phyloP scores from a whole-genome alignment of 495 filamentous ascomycete genomes.

The Podospora appendiculata region DNA sequence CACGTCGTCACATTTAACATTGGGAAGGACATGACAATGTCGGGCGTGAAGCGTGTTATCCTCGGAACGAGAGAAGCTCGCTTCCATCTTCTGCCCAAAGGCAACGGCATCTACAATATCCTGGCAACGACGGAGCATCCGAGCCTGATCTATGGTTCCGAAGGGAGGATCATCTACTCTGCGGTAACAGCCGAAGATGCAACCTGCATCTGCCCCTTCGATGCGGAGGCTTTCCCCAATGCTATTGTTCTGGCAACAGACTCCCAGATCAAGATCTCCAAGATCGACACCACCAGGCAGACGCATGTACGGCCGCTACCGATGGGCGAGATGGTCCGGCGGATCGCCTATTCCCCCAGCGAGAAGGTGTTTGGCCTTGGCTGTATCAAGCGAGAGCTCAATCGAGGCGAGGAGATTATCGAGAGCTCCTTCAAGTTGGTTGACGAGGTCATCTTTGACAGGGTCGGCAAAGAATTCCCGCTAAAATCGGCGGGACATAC shows the following conservation, averaged over 20 bases:
- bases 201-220: conserved; percentile 70
- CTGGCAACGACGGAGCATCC: conserved; percentile 93
- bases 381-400: conserved; percentile 59
- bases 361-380: conserved; percentile 82
- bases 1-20: conserved; percentile 80
- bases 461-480: conserved; percentile 31
- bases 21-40: conserved; percentile 54
- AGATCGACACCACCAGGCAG: conserved; percentile 74
- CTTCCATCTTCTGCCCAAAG: conserved; percentile 68
- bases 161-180: conserved; percentile 85
- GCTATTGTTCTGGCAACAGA: conserved; percentile 75
- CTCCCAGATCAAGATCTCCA: conserved; percentile 67
- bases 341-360: conserved; percentile 74
- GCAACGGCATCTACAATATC: conserved; percentile 58
- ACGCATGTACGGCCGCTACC: conserved; percentile 77
- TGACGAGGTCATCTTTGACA: conserved; percentile 43
- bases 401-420: conserved; percentile 39
- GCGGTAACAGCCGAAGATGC: conserved; percentile 91
- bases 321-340: conserved; percentile 74
- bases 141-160: conserved; percentile 81
- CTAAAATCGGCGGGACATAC: conserved; percentile 47
- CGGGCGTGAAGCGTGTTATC: conserved; percentile 68
- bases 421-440: conserved; percentile 43
- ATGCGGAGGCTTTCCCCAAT: conserved; percentile 70
- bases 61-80: conserved; percentile 79